Conservation (phyloP, 2,329 filamentous ascomycete genomes). For the Berkeleyomyces rouxiae region DNA sequence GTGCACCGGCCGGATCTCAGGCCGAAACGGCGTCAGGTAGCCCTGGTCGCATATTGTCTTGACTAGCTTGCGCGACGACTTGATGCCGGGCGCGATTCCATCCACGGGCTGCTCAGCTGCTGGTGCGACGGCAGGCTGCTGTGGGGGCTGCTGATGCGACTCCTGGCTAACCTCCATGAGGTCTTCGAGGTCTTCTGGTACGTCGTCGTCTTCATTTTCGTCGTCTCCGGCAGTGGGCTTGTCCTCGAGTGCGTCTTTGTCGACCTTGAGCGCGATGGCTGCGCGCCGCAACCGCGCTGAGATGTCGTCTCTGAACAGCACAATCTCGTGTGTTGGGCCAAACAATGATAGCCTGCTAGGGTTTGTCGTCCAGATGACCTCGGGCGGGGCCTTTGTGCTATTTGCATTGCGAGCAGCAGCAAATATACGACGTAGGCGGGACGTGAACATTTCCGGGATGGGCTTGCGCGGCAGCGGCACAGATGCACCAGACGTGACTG, state of each 20-base stretch:
- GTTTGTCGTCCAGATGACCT: conserved; percentile 78
- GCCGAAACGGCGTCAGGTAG: conserved; percentile 70
- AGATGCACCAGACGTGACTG: conserved; percentile 62
- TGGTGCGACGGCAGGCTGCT: conserved; percentile 12
- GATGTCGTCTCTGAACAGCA: conserved; percentile 76
- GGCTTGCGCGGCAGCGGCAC: conserved; percentile 51
- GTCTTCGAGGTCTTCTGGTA: conserved; percentile 15
- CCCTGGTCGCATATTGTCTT: conserved; percentile 88
- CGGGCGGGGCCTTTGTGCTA: conserved; percentile 38
- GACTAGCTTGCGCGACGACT: conserved; percentile 58
- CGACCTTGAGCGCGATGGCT: conserved; percentile 50
- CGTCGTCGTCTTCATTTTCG: conserved; percentile 11
- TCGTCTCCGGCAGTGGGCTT: background rate
- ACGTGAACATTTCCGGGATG: conserved; percentile 82
- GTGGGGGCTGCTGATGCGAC: too few relatives aligned
- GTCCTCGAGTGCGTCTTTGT: conserved; percentile 22
- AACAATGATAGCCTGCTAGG: conserved; percentile 71
- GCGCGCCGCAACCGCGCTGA: conserved; percentile 61
- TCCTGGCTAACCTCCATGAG: conserved; percentile 29
- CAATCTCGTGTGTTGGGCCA: conserved; percentile 72
- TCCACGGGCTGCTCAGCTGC: conserved; percentile 9
- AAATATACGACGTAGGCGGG: conserved; percentile 66
- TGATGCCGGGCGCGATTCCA: conserved; percentile 31
- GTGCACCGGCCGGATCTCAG: conserved; percentile 62
- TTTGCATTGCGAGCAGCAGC: conserved; percentile 53